These are phyloP conservation scores for Tolypocladium amazonense DNA, from an alignment of 2,329 filamentous ascomycete genomes.

Conservation along the genomic window DNA sequence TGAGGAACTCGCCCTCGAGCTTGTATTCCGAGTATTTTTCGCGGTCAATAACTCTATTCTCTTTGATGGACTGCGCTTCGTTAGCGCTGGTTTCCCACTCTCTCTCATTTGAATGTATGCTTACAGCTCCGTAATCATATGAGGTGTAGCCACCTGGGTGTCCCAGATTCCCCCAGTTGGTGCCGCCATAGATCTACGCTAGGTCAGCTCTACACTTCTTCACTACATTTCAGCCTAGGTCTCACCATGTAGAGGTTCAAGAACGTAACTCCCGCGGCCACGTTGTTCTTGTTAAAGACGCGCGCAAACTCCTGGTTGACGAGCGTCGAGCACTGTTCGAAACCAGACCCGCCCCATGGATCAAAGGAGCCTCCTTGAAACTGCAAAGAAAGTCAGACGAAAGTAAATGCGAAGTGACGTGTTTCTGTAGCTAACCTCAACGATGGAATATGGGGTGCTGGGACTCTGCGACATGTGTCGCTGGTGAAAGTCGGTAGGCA, in stretches of 20 bases:
- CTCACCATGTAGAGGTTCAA: conserved; percentile 66
- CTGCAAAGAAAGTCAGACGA: conserved; percentile 16
- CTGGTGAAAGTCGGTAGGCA: conserved; percentile 33
- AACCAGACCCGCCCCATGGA: conserved; percentile 63
- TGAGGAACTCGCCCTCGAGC: conserved; percentile 63
- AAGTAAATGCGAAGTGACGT: background rate
- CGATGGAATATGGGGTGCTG: conserved; percentile 53
- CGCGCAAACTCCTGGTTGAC: conserved; percentile 65
- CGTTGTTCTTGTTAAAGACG: conserved; percentile 71
- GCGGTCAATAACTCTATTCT: conserved; percentile 55
- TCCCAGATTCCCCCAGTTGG: conserved; percentile 75
- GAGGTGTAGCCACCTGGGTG: conserved; percentile 55
- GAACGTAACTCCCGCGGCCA: conserved; percentile 54
- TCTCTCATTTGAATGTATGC: conserved; percentile 5
- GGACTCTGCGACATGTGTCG: conserved; percentile 43
- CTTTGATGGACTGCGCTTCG: conserved; percentile 39
- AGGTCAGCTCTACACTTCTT: background rate
- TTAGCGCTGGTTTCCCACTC: background rate
- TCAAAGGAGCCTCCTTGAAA: conserved; percentile 66
- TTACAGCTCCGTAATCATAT: conserved; percentile 40
- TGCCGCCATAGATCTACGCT: conserved; percentile 56
- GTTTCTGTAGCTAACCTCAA: conserved; percentile 30
- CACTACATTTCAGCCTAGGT: no score
- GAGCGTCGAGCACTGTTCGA: conserved; percentile 54
- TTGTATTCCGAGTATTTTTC: conserved; percentile 78